These are phyloP conservation scores for Nicotiana obtusifolia DNA, from an alignment of 257 asterid species.

Conservation along the genomic window DNA sequence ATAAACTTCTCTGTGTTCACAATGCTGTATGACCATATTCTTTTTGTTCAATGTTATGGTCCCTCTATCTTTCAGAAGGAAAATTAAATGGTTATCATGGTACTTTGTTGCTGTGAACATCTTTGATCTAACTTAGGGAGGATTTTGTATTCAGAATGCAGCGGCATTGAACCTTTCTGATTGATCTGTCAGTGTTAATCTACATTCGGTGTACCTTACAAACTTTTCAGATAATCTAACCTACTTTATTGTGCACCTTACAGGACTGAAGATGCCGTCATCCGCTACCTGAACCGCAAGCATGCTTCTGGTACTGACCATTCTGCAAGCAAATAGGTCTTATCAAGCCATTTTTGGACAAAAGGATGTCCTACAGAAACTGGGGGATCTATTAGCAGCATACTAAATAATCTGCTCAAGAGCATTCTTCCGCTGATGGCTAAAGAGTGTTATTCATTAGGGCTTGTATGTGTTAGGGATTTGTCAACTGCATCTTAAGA, in stretches of 20 bases:
- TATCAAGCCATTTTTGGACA: background rate
- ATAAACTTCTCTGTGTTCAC: background rate
- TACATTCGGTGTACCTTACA: background rate
- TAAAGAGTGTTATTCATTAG: background rate
- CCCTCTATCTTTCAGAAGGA: background rate
- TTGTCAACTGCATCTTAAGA: background rate
- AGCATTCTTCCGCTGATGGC: background rate
- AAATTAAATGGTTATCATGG: background rate
- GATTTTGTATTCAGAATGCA: background rate
- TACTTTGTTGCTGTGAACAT: background rate
- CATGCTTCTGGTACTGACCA: constrained; percentile 28
- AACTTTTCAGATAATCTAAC: constrained; percentile 7
- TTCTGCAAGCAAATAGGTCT: constrained; percentile 5
- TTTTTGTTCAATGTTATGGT: background rate
- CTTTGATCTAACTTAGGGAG: background rate
- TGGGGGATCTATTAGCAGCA: background rate
- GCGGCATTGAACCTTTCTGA: background rate
- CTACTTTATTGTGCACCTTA: constrained; percentile 7
- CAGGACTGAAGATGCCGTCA: constrained; percentile 75
- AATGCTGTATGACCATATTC: background rate
- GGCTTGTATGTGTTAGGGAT: background rate
- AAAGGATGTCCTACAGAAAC: background rate
- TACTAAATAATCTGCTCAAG: background rate
- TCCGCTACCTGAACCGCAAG: constrained; percentile 67
- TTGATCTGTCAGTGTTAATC: background rate